Conservation (phyloP, 129 eudicot genomes). For the Dittrichia graveolens region DNA sequence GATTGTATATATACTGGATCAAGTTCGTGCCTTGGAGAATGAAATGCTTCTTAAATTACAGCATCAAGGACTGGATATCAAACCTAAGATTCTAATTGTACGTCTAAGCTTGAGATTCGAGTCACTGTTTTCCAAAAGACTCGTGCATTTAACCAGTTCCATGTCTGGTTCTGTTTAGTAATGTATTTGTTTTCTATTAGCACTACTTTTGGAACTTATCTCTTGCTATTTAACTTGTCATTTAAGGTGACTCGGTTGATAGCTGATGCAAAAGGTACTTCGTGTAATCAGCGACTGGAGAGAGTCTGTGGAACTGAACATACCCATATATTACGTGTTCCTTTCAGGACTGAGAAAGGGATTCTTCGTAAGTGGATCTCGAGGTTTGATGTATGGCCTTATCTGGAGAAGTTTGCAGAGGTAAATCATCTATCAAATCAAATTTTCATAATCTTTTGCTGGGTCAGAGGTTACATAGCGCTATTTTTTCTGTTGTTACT, state of each 20-base stretch:
- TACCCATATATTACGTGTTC: slow-evolving; percentile 83
- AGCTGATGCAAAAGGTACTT: slow-evolving; percentile 97
- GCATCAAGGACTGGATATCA: slow-evolving; percentile 82
- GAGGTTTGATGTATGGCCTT: slow-evolving; percentile 99
- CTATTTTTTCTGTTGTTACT: background rate
- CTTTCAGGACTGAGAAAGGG: slow-evolving; percentile 84
- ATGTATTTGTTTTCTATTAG: slow-evolving; percentile 17
- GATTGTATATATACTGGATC: slow-evolving; percentile 96
- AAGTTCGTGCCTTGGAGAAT: slow-evolving; percentile 92
- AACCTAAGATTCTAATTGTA: slow-evolving; percentile 86
- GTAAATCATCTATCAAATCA: slow-evolving; percentile 38
- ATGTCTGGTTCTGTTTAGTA: slow-evolving; percentile 5
- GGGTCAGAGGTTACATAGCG: background rate
- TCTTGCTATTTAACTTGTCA: slow-evolving; percentile 29
- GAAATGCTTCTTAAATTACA: slow-evolving; percentile 81
- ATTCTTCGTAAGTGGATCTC: slow-evolving; percentile 94
- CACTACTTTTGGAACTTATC: background rate
- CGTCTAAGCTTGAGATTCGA: slow-evolving; percentile 29
- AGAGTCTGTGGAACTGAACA: slow-evolving; percentile 78
- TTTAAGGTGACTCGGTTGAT: slow-evolving; percentile 78
- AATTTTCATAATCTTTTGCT: background rate
- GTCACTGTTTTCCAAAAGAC: background rate
- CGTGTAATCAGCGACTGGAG: slow-evolving; percentile 95
- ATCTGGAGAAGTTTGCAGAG: slow-evolving; percentile 86
- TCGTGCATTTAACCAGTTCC: slow-evolving; percentile 12